Evolutionary conservation across 495 filamentous ascomycete species (phyloP), one percentile per base, ranked within the genome.

Genomic region (Neurospora sp.): DNA sequence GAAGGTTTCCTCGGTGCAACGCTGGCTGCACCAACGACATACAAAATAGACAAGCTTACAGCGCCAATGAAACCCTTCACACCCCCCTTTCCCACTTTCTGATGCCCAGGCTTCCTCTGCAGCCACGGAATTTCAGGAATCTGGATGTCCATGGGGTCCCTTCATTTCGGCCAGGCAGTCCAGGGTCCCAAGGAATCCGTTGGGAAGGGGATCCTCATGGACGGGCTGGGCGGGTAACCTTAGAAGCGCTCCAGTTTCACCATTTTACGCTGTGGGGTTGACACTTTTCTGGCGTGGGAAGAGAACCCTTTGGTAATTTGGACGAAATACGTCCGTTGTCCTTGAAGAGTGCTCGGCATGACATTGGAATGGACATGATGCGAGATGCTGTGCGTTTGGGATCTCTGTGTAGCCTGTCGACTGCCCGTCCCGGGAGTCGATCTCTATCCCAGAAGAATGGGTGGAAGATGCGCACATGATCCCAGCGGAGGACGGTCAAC

Each of bases 41-140:
- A 35, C 8, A 71, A 45, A 59, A 73, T 22, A 45, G 22, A 74
- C 53, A 31, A 65, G 53, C 53, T 65, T 65, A 65, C 53, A 65
- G 53, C 18, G 65, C 35, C 68, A 72, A 72, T 72, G 71, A 70
- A 72, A 70, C 65, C 14, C n/a, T 37, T 39, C 65, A 35, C 53
- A 35, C 53, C 27, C 53, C 53, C 27, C 27, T 65, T 61, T 65
- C 27, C 53, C 53, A 18, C 27, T 31, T 35, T 65, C 12, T 37
- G 22, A 18, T 65, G 18, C 53, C 53, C 53, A 65, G 53, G 53
- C 27, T 65, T 65, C 53, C 53, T 65, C 53, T 37, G 53, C 53
- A 65, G 53, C 53, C 53, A 35, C 53, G 27, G 27, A 65, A 65
- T 18, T 65, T 65, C 53, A 65, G 27, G 27, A 65, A 65, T 65